Conservation (phyloP, 106 monocot genomes). For the Apostasia shenzhenica region DNA sequence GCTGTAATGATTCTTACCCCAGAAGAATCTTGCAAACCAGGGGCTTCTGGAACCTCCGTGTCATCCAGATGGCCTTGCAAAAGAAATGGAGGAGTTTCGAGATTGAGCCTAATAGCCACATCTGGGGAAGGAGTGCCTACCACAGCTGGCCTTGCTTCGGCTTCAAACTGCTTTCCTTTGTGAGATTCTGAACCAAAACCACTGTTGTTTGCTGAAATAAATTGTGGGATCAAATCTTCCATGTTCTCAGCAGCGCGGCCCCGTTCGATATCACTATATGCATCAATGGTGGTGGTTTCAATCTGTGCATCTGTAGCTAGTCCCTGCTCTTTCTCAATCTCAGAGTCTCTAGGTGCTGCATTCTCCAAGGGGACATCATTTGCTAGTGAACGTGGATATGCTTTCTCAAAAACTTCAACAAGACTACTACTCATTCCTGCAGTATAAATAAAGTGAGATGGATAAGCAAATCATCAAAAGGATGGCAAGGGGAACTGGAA, state of each 20-base stretch:
- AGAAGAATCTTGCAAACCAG: constrained; percentile 21
- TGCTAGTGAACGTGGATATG: constrained; percentile 14
- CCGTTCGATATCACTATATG: constrained; percentile 10
- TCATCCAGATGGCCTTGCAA: constrained; percentile 24
- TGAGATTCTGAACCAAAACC: constrained; percentile 18
- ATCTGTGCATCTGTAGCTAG: constrained; percentile 2
- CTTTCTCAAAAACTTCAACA: constrained; percentile 26
- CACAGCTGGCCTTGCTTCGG: constrained; percentile 10
- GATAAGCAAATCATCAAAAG: neutral
- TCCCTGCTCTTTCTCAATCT: constrained; percentile 8
- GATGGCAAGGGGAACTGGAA: neutral
- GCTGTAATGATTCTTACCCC: constrained; percentile 2
- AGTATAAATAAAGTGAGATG: neutral
- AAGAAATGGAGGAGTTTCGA: constrained; percentile 19
- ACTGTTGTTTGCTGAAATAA: constrained; percentile 8
- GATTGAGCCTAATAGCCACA: constrained; percentile 10
- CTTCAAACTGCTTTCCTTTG: constrained; percentile 11
- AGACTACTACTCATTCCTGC: constrained; percentile 41
- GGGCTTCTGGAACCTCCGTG: constrained; percentile 10
- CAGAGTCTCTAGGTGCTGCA: constrained; percentile 1
- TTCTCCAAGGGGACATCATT: constrained; percentile 8
- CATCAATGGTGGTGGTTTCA: neutral
- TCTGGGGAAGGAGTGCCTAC: constrained; percentile 4
- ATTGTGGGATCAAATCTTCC: constrained; percentile 11
- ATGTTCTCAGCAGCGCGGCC: constrained; percentile 1